Conservation (phyloP, 2,329 filamentous ascomycete genomes). For the Aspergillus unguis region DNA sequence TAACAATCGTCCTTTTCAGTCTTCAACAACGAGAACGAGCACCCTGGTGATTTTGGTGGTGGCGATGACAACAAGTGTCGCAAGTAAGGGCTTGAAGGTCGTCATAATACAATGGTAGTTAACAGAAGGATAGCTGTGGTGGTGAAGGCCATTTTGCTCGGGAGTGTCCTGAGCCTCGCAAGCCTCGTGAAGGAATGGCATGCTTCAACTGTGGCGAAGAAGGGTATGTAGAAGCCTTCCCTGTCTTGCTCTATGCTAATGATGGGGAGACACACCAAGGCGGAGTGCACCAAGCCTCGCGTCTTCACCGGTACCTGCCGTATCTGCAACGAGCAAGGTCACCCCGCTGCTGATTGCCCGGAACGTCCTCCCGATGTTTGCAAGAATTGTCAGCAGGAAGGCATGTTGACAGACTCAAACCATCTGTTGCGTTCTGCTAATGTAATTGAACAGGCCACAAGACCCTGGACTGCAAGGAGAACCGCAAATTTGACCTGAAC, state of each 20-base stretch:
- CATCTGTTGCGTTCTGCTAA: background rate
- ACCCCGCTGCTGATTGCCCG: conserved; percentile 45
- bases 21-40: conserved; percentile 17
- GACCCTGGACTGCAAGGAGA: conserved; percentile 44
- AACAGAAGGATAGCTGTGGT: conserved; percentile 32
- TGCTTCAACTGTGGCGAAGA: conserved; percentile 45
- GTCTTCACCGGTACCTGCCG: conserved; percentile 48
- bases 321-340: conserved; percentile 46
- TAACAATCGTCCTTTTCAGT: background rate
- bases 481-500: conserved; percentile 44
- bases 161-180: conserved; percentile 44
- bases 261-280: conserved; percentile 39
- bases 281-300: conserved; percentile 46
- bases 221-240: conserved; percentile 28
- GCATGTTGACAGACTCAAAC: conserved; percentile 21
- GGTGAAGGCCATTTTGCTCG: conserved; percentile 37
- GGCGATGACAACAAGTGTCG: conserved; percentile 30
- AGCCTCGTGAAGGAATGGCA: conserved; percentile 36
- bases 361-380: conserved; percentile 43
- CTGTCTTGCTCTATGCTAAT: background rate
- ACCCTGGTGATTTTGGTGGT: conserved; percentile 9
- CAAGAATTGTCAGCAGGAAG: conserved; percentile 48
- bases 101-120: background rate
- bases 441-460: conserved; percentile 38
- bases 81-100: conserved; percentile 29